Percentiles rank a stretch among this genome's conserved stretches.
Evolutionary conservation across 225 moss, liverwort and hornwort genomes (phyloP).

Genomic region (Bryoerythrophyllum caledonicum): DNA sequence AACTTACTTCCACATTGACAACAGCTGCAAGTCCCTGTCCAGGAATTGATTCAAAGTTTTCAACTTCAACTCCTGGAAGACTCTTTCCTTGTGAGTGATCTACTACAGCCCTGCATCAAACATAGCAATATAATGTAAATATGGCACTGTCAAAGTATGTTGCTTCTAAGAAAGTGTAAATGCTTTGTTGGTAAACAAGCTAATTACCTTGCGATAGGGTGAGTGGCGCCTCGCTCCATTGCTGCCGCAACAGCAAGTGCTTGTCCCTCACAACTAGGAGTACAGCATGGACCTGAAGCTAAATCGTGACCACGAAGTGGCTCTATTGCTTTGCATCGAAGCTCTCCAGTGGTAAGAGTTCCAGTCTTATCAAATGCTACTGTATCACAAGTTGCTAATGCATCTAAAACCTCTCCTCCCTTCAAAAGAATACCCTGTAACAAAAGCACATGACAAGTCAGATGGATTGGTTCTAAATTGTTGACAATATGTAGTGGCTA

Average conservation of each 20-base stretch:
- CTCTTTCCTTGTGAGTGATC: slow-evolving; percentile 79
- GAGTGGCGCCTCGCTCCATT: slow-evolving; percentile 98
- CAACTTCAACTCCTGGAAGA: slow-evolving; percentile 74
- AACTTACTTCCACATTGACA: slow-evolving; percentile 72
- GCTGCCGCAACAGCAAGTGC: slow-evolving; percentile 98
- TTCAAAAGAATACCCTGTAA: slow-evolving; percentile 94
- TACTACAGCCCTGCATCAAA: slow-evolving; percentile 78
- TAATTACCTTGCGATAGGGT: slow-evolving; percentile 88
- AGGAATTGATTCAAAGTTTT: slow-evolving; percentile 83
- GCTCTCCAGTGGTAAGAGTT: slow-evolving; percentile 93
- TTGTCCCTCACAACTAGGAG: slow-evolving; percentile 87
- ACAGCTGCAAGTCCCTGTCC: slow-evolving; percentile 88
- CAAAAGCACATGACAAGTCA: slow-evolving; percentile 11
- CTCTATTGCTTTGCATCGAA: slow-evolving; percentile 93
- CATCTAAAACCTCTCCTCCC: slow-evolving; percentile 95
- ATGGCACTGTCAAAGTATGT: not conserved
- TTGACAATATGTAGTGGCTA: not conserved
- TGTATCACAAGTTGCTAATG: slow-evolving; percentile 81
- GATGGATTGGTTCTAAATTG: not conserved
- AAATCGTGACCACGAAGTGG: slow-evolving; percentile 82
- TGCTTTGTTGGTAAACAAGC: not conserved
- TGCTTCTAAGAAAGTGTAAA: not conserved
- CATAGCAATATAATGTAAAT: slow-evolving; percentile 23
- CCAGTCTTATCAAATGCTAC: slow-evolving; percentile 99
- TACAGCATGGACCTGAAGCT: slow-evolving; percentile 61